Percentiles rank a stretch among this genome's conserved stretches.
Evolutionary conservation across 192 early-diverging fungal genomes (phyloP).

Genomic region (Coemansia sp.): DNA sequence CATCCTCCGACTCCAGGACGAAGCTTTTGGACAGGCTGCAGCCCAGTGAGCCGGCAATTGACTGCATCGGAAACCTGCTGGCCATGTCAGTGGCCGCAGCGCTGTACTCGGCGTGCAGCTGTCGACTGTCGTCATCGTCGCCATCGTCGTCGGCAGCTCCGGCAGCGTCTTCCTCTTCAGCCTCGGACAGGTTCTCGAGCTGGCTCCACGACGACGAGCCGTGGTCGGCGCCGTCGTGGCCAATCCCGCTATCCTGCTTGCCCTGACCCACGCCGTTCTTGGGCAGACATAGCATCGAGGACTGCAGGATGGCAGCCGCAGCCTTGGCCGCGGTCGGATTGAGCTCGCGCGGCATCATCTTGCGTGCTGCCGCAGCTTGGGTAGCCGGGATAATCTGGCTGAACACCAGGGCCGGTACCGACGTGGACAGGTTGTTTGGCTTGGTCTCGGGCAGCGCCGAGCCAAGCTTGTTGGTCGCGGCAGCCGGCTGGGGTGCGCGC

Average conservation of each 20-base stretch:
- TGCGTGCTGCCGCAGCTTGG: conserved; percentile 48
- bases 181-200: conserved; percentile 41
- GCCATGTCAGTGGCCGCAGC: conserved; percentile 22
- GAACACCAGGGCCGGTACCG: conserved; percentile 48
- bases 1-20: conserved; percentile 28
- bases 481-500: conserved; percentile 12
- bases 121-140: not conserved
- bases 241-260: conserved; percentile 23
- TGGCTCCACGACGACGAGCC: conserved; percentile 23
- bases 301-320: conserved; percentile 46
- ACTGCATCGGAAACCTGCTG: conserved; percentile 43
- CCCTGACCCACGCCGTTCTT: conserved; percentile 51
- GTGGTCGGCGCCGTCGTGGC: not conserved
- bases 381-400: conserved; percentile 54
- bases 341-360: conserved; percentile 54
- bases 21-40: conserved; percentile 28
- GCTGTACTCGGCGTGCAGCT: conserved; percentile 9
- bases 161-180: conserved; percentile 23
- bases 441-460: not conserved
- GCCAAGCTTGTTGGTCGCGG: not conserved
- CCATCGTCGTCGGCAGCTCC: no score
- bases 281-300: conserved; percentile 46
- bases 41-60: conserved; percentile 25
- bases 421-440: conserved; percentile 40
- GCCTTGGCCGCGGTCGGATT: conserved; percentile 47